These are phyloP conservation scores for Neurospora sp. DNA, from an alignment of 2,329 filamentous ascomycete genomes.

Conservation along the genomic window DNA sequence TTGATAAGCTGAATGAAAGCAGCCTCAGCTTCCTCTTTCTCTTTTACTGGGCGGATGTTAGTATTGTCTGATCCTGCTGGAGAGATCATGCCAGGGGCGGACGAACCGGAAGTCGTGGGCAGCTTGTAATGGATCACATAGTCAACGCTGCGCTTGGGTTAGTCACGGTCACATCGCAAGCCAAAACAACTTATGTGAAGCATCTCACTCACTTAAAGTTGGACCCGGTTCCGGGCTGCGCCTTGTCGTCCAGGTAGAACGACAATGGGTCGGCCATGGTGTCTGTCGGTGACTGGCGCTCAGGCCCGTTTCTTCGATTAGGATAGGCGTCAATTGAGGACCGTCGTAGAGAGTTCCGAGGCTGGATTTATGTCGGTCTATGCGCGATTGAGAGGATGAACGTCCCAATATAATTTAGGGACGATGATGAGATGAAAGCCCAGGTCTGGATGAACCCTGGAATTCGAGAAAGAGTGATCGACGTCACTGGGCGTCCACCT, in stretches of 20 bases:
- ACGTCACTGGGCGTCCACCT: slow-evolving; percentile 3
- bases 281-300: background rate
- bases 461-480: slow-evolving; percentile 1
- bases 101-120: slow-evolving; percentile 8
- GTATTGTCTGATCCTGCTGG: background rate
- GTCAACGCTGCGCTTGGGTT: slow-evolving; percentile 16
- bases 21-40: slow-evolving; percentile 54
- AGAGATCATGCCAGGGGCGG: background rate
- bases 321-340: background rate
- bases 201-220: slow-evolving; percentile 18
- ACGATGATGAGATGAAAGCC: background rate
- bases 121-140: slow-evolving; percentile 21
- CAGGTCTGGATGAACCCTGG: slow-evolving; percentile 1
- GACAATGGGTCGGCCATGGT: slow-evolving; percentile 16
- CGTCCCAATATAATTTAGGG: background rate
- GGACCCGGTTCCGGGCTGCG: slow-evolving; percentile 14
- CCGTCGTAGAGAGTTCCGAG: background rate
- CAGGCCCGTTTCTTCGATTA: background rate
- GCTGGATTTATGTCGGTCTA: background rate
- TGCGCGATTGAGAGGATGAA: background rate
- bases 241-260: slow-evolving; percentile 10
- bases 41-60: slow-evolving; percentile 33
- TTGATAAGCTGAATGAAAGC: slow-evolving; percentile 71
- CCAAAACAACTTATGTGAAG: background rate
- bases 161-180: background rate